These are phyloP conservation scores for Coelastrella sp. DNA, from an alignment of 139 green algal genomes.

Conservation along the genomic window DNA sequence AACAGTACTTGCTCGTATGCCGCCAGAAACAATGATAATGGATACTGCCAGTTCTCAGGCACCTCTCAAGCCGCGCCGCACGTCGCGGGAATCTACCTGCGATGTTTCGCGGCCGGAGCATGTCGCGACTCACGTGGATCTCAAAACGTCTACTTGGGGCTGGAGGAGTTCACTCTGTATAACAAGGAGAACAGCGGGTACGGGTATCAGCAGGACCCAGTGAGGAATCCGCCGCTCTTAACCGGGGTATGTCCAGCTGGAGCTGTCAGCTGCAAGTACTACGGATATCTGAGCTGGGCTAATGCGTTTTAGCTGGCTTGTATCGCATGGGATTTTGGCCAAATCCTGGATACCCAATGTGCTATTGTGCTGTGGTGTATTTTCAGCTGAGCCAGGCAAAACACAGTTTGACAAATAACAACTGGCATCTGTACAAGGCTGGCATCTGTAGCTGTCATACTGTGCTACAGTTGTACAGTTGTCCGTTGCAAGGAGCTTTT, in stretches of 20 bases:
- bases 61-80: slow-evolving; percentile 17
- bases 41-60: neutral
- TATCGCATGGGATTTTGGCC: neutral
- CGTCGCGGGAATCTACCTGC: neutral
- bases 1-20: neutral
- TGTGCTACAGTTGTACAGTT: too few species aligned
- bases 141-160: neutral
- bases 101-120: neutral
- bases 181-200: neutral
- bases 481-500: too few species aligned
- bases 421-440: too few species aligned
- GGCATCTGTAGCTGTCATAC: too few species aligned
- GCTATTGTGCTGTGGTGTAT: too few species aligned
- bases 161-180: neutral
- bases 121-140: neutral
- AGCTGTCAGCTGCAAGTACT: neutral
- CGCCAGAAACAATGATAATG: neutral
- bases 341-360: too few species aligned
- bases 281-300: slow-evolving; percentile 27
- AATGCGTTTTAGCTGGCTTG: neutral
- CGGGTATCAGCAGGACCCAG: neutral
- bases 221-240: neutral
- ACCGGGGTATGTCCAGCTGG: neutral
- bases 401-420: too few species aligned
- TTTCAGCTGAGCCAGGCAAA: too few species aligned